phyloP scores from a whole-genome alignment of 2,329 filamentous ascomycete genomes.

The Cladophialophora psammophila region DNA sequence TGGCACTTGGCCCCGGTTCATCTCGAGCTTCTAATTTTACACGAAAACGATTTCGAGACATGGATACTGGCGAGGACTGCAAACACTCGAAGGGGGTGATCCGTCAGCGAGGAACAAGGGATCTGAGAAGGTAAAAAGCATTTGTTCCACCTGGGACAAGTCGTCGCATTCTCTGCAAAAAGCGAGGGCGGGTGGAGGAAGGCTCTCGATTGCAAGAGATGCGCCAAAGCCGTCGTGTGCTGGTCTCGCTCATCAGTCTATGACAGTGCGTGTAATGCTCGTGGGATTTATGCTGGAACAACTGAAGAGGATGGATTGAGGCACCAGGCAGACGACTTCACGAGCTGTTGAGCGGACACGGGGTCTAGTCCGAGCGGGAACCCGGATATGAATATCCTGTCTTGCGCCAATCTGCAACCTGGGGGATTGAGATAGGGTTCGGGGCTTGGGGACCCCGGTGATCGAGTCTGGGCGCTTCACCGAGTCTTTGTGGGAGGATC shows the following conservation, averaged over 20 bases:
- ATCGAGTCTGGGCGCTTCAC: neutral
- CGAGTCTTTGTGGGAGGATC: neutral
- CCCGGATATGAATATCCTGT: neutral
- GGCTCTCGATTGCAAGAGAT: neutral
- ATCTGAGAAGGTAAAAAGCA: neutral
- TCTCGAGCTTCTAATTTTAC: neutral
- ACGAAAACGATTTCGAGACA: slow-evolving; percentile 10
- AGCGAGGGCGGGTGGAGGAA: neutral
- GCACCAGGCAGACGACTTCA: neutral
- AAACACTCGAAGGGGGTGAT: neutral
- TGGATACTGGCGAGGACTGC: neutral
- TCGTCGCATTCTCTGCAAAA: neutral
- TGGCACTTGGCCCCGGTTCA: neutral
- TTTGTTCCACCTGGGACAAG: neutral
- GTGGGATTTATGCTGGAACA: neutral
- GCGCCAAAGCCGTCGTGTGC: neutral
- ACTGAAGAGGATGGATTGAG: neutral
- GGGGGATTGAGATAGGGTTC: neutral
- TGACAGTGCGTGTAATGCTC: neutral
- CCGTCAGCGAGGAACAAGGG: neutral
- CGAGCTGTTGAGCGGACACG: neutral
- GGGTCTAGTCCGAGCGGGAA: neutral
- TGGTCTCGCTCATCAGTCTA: neutral
- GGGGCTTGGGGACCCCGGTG: neutral
- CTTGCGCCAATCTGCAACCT: neutral